Base-by-base conservation (phyloP, 164 flowering plant species). In the Chimonanthus praecox region DNA sequence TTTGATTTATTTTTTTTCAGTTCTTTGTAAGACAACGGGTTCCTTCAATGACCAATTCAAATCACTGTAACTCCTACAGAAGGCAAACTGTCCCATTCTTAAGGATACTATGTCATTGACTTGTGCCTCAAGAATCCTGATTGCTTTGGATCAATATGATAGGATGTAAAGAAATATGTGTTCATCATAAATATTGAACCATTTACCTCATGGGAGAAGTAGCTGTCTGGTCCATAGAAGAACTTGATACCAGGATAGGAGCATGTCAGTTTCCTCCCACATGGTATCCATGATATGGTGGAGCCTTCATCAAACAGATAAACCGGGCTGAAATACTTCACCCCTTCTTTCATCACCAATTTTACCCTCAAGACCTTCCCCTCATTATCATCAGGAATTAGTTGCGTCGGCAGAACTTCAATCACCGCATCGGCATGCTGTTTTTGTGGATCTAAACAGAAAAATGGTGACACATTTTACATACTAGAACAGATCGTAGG, bases 221-320 rank as follows among this genome's bases (percentile, higher is more conserved):
- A 95, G 65, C 83, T 10, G 64, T 92, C 97, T 5, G 99, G 99
- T 63, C 96, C 94, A 15, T 91, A 95, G 78, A 72, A 4, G 84
- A 95, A 93, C 45, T 91, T 90, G 90, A 95, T 93, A 78, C 98
- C 99, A 47, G 99, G 99, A 85, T 95, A 95, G 4, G 99, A 95
- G 80, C 99, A 95, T 5, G 98, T 91, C 70, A 95, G 86, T 82
- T 95, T 95, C 72, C 99, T 84, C 21, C 99, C 99, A 74, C 99
- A 93, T 0, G 99, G 99, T 5, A 95, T 90, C 99, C 99, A 95
- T n/a, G 91, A 85, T 58, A 95, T 85, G 68, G 97, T 88, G 64
- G 98, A 95, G 73, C 99, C 99, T 82, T 93, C 99, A 71, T 95
- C 99, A 70, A 95, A 95, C 71, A 95, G 80, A 85, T 95, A 95